A percentile compares a stretch with the other conserved stretches of the same genome.
phyloP scores from a whole-genome alignment of 2,329 filamentous ascomycete genomes.

The Fusarium albidum region DNA sequence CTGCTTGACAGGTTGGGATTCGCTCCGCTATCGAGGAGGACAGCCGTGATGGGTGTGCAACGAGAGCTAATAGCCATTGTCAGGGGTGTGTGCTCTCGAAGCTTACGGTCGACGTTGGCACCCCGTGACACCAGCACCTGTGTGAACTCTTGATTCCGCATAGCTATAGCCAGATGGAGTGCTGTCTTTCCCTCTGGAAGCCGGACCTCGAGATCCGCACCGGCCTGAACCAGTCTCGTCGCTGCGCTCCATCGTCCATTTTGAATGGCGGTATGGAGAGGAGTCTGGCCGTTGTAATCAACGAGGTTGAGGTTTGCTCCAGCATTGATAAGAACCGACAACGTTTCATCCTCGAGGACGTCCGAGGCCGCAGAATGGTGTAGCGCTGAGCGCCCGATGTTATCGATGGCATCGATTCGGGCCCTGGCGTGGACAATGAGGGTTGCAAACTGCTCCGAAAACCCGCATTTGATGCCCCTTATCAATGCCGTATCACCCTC shows the following conservation, averaged over 20 bases:
- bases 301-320: constrained; percentile 37
- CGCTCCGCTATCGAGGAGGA: constrained; percentile 38
- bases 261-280: constrained; percentile 38
- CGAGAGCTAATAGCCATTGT: constrained; percentile 40
- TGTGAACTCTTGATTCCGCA: constrained; percentile 41
- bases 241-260: constrained; percentile 36
- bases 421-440: constrained; percentile 37
- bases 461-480: constrained; percentile 40
- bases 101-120: constrained; percentile 36
- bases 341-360: constrained; percentile 39
- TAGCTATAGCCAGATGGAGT: constrained; percentile 38
- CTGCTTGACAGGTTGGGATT: constrained; percentile 37
- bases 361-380: constrained; percentile 41
- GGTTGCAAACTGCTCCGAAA: constrained; percentile 40
- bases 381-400: constrained; percentile 37
- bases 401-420: constrained; percentile 36
- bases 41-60: constrained; percentile 39
- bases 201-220: constrained; percentile 38
- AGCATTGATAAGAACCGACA: constrained; percentile 34
- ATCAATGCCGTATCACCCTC: constrained; percentile 40
- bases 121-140: constrained; percentile 39
- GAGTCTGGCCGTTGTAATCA: constrained; percentile 38
- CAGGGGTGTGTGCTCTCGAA: constrained; percentile 39
- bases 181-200: constrained; percentile 39
- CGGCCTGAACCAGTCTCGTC: constrained; percentile 37